Evolutionary conservation across 164 flowering plant genomes (phyloP), one percentile per base, ranked within the genome.

Genomic region (Kalanchoe fedtschenkoi): DNA sequence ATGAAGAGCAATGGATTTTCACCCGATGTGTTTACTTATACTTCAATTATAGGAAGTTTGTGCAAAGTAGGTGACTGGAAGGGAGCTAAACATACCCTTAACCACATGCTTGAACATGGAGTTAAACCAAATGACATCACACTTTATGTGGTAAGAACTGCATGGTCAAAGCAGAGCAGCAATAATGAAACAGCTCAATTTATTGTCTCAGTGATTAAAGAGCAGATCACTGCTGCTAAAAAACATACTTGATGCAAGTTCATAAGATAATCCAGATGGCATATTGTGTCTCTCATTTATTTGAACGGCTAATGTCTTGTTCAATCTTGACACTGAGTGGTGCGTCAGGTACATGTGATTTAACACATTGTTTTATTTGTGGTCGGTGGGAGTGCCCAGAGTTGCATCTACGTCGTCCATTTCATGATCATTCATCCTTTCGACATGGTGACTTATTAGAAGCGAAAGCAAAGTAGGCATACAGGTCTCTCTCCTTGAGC

Each of bases 341-440:
- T n/a, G n/a, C n/a, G n/a, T n/a, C n/a, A n/a, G n/a, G n/a, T n/a
- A n/a, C n/a, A n/a, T n/a, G n/a, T n/a, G n/a, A n/a, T n/a, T n/a
- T n/a, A n/a, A n/a, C n/a, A n/a, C n/a, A n/a, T n/a, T n/a, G n/a
- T n/a, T 95, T 82, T 78, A 91, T 95, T 67, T 85, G 93, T 81
- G 97, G 89, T 59, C 91, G 99, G 99, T 95, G 99, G 99, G 58
- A 91, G 66, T 95, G 97, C 83, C 99, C 99, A 63, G 99, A 95
- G 74, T 74, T 95, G 69, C 91, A 91, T 76, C 72, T 95, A 34
- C 80, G 89, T 35, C 97, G 99, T 37, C 97, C 99, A 38, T 95
- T 91, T 71, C 71, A 75, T 61, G 46, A 65, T 65, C 75, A 87
- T 73, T 77, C 81, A 42, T 83, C 95, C 34, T 83, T 90, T 44